Conservation (phyloP, 2,329 filamentous ascomycete species). For the Fusarium fujikuroi region DNA sequence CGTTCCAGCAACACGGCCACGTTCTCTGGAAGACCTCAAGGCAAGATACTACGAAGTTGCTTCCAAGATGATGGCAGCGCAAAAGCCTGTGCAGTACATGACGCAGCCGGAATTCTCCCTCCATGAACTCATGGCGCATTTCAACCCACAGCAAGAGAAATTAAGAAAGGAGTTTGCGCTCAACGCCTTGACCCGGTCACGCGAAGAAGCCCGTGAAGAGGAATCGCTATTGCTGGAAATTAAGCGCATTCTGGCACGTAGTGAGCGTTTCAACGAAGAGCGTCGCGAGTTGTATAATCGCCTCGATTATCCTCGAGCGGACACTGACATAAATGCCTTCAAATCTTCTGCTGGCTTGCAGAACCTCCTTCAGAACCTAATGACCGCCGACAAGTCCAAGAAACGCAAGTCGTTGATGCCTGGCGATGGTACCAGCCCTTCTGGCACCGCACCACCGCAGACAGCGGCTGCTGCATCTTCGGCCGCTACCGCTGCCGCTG, state of each 20-base stretch:
- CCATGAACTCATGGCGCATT: constrained; percentile 88
- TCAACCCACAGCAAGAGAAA: constrained; percentile 82
- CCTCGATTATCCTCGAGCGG: constrained; percentile 79
- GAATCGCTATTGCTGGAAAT: constrained; percentile 89
- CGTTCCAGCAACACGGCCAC: constrained; percentile 62
- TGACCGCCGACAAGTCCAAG: constrained; percentile 86
- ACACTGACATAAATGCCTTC: constrained; percentile 80
- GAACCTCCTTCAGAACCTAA: constrained; percentile 82
- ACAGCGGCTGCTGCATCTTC: constrained; percentile 30
- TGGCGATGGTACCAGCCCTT: constrained; percentile 64
- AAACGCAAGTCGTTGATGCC: constrained; percentile 81
- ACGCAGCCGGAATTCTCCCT: constrained; percentile 82
- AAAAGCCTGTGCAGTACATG: constrained; percentile 88
- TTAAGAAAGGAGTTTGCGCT: constrained; percentile 87
- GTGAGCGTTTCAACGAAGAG: constrained; percentile 87
- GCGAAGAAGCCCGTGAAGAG: constrained; percentile 92
- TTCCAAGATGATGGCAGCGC: constrained; percentile 81
- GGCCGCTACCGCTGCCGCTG: constrained; percentile 23
- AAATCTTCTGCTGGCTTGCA: constrained; percentile 84
- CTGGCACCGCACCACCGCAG: constrained; percentile 50
- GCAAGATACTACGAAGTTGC: constrained; percentile 89
- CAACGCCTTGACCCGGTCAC: constrained; percentile 79
- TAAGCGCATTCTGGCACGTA: constrained; percentile 88
- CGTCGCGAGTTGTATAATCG: constrained; percentile 87
- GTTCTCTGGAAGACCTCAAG: constrained; percentile 91